Conservation (phyloP, 2,329 filamentous ascomycete species). For the Huntiella savannae region DNA sequence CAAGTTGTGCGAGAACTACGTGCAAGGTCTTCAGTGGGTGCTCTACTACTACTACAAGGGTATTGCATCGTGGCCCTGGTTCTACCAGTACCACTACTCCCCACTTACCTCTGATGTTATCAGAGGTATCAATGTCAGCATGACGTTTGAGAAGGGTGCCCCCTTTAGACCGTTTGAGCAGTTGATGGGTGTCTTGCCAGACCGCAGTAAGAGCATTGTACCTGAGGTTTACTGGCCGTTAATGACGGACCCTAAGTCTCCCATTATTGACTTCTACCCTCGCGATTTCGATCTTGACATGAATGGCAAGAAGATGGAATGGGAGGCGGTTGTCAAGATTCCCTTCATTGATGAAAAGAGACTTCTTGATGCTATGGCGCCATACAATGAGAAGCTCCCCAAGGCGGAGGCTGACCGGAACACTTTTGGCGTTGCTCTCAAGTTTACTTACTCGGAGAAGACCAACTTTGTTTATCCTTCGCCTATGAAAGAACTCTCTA, state of each 20-base stretch:
- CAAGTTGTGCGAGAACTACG: slow-evolving; percentile 83
- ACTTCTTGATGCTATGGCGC: slow-evolving; percentile 66
- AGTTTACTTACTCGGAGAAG: slow-evolving; percentile 70
- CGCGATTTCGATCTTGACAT: slow-evolving; percentile 94
- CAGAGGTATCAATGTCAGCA: slow-evolving; percentile 67
- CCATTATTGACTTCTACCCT: slow-evolving; percentile 96
- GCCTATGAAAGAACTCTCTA: slow-evolving; percentile 53
- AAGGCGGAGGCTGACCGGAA: slow-evolving; percentile 68
- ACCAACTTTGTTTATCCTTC: slow-evolving; percentile 72
- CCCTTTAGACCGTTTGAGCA: slow-evolving; percentile 92
- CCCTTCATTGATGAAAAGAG: slow-evolving; percentile 92
- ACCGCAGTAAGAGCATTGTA: slow-evolving; percentile 93
- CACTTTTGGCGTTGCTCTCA: slow-evolving; percentile 76
- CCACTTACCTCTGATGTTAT: slow-evolving; percentile 93
- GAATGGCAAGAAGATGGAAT: slow-evolving; percentile 99
- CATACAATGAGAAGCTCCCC: slow-evolving; percentile 60
- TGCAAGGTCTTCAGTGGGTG: slow-evolving; percentile 95
- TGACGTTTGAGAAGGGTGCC: slow-evolving; percentile 85
- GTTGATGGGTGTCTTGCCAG: slow-evolving; percentile 92
- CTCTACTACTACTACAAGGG: slow-evolving; percentile 95
- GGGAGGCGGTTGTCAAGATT: slow-evolving; percentile 98
- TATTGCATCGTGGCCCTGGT: slow-evolving; percentile 98
- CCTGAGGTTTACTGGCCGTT: slow-evolving; percentile 71
- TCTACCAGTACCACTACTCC: slow-evolving; percentile 89
- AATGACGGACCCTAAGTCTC: slow-evolving; percentile 79